Evolutionary conservation across 2,329 filamentous ascomycete species (phyloP).

Genomic region (Colletotrichum abscissum): DNA sequence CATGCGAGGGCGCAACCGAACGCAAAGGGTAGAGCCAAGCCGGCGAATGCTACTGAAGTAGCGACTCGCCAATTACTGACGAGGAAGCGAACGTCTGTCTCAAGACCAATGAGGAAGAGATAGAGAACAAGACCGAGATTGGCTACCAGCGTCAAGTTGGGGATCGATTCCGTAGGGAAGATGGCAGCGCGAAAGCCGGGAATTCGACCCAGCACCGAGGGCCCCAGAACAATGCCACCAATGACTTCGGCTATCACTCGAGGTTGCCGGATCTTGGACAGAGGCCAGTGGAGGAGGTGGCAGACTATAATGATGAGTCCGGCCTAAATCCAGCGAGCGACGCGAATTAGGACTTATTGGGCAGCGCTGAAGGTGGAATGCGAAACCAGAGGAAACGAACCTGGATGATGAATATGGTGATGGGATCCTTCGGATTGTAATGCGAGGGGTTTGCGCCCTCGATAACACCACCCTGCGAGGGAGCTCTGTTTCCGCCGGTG

Average conservation of each 20-base stretch:
- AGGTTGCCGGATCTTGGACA: constrained; percentile 81
- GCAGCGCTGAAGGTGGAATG: not conserved
- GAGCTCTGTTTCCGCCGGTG: constrained; percentile 40
- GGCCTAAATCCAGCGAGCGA: constrained; percentile 40
- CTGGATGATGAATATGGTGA: constrained; percentile 83
- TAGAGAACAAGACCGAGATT: constrained; percentile 88
- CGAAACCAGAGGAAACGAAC: constrained; percentile 38
- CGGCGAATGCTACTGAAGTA: constrained; percentile 79
- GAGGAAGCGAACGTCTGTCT: constrained; percentile 85
- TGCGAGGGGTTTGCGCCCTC: constrained; percentile 76
- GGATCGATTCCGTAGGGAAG: constrained; percentile 81
- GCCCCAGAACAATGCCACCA: constrained; percentile 85
- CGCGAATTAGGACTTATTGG: not conserved
- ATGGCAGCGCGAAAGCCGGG: constrained; percentile 81
- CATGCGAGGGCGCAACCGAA: constrained; percentile 84
- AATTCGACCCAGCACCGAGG: constrained; percentile 88
- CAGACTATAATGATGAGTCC: constrained; percentile 62
- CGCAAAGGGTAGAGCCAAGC: constrained; percentile 86
- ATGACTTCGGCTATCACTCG: constrained; percentile 88
- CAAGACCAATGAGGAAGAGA: constrained; percentile 87
- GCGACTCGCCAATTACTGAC: constrained; percentile 85
- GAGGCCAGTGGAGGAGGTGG: constrained; percentile 74
- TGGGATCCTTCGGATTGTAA: constrained; percentile 78
- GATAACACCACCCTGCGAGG: constrained; percentile 71
- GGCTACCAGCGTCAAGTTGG: constrained; percentile 80